phyloP scores from a whole-genome alignment of 2,329 filamentous ascomycete genomes.

The Sclerotinia trifoliorum region DNA sequence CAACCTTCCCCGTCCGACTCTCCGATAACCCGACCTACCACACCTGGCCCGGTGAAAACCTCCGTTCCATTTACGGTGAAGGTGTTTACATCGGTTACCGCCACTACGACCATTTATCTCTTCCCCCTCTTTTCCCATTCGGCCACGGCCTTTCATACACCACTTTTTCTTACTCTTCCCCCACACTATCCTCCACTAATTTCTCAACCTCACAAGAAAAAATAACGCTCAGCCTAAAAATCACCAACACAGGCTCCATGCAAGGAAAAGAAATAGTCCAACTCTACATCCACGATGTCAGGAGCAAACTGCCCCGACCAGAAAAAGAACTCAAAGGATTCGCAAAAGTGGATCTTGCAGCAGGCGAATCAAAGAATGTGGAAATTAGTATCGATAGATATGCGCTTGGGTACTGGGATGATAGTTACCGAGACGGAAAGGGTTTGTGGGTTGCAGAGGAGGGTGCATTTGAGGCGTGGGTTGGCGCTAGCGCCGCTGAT shows the following conservation, averaged over 20 bases:
- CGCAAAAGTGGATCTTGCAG: conserved; percentile 59
- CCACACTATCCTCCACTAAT: conserved; percentile 48
- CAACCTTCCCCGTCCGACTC: conserved; percentile 63
- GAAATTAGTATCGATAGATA: conserved; percentile 48
- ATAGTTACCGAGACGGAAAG: conserved; percentile 30
- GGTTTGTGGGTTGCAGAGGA: conserved; percentile 62
- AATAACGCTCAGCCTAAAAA: conserved; percentile 43
- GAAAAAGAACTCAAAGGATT: conserved; percentile 72
- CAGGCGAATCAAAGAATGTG: conserved; percentile 48
- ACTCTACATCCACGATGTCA: conserved; percentile 63
- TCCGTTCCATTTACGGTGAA: conserved; percentile 68
- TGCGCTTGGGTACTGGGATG: conserved; percentile 61
- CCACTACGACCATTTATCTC: conserved; percentile 63
- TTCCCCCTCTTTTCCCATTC: conserved; percentile 66
- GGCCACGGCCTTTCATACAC: conserved; percentile 75
- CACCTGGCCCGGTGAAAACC: conserved; percentile 71
- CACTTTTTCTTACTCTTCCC: conserved; percentile 61
- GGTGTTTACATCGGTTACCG: conserved; percentile 72
- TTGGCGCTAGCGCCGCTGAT: conserved; percentile 62
- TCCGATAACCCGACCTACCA: conserved; percentile 69
- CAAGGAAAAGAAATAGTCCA: conserved; percentile 65
- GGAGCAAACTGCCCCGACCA: conserved; percentile 61
- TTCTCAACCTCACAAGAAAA: conserved; percentile 38
- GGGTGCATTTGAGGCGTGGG: conserved; percentile 58
- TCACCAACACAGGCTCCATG: conserved; percentile 59